These are phyloP conservation scores for Panellus pusillus DNA, from an alignment of 768 basidiomycete species.

Conservation along the genomic window DNA sequence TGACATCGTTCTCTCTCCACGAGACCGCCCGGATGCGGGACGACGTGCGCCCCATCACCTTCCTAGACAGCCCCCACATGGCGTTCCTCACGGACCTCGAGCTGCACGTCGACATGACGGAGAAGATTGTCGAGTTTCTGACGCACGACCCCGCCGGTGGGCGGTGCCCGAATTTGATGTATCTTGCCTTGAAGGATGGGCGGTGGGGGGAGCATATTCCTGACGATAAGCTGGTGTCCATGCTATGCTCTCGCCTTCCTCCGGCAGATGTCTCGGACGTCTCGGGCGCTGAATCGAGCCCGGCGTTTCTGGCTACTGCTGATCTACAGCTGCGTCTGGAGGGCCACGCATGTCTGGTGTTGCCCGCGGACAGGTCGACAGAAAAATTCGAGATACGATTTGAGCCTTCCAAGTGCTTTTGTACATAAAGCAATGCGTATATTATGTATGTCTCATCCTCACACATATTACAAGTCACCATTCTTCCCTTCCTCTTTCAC, in stretches of 20 bases:
- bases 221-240: background rate
- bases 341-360: background rate
- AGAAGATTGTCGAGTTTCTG: constrained; percentile 6
- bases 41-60: constrained; percentile 6
- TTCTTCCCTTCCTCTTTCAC: too few species aligned
- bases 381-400: constrained; percentile 5
- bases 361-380: background rate
- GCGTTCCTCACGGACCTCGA: constrained; percentile 6
- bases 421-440: background rate
- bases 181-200: constrained; percentile 2
- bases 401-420: constrained; percentile 10
- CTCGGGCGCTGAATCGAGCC: too few species aligned
- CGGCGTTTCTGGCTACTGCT: background rate
- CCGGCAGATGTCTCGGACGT: background rate
- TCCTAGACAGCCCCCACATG: constrained; percentile 8
- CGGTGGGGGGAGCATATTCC: constrained; percentile 13
- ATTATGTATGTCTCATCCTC: too few species aligned
- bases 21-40: constrained; percentile 11
- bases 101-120: constrained; percentile 13
- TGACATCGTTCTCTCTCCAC: constrained; percentile 8
- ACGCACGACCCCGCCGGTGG: background rate
- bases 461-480: too few species aligned
- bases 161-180: constrained; percentile 5
- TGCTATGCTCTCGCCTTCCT: constrained; percentile 5
- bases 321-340: constrained; percentile 7